Conservation (phyloP, 306 rosid genomes). For the Fragaria vesca region DNA sequence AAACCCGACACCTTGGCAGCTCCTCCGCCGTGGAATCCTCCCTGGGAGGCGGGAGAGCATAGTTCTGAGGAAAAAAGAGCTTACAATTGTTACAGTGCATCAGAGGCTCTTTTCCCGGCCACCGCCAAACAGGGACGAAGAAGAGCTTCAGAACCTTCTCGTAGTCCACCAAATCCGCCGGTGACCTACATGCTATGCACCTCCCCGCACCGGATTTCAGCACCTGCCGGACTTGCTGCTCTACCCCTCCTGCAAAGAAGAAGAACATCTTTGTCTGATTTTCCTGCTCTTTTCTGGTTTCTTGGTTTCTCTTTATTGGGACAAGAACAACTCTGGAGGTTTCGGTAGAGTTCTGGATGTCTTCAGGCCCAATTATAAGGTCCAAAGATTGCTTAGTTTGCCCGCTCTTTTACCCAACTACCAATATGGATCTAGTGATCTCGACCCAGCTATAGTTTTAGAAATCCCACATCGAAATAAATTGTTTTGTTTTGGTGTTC, state of each 20-base stretch:
- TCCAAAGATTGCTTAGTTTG: too few relatives aligned
- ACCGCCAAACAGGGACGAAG: slow-evolving; percentile 85
- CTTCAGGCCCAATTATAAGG: background rate
- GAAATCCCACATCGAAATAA: background rate
- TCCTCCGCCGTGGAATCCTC: slow-evolving; percentile 19
- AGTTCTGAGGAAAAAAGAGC: slow-evolving; percentile 54
- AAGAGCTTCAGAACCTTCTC: slow-evolving; percentile 80
- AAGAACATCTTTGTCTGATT: slow-evolving; percentile 48
- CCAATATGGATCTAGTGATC: too few relatives aligned
- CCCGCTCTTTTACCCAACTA: too few relatives aligned
- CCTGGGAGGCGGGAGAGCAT: slow-evolving; percentile 40
- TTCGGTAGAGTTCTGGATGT: background rate
- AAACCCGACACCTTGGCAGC: slow-evolving; percentile 53
- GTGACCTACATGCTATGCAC: slow-evolving; percentile 58
- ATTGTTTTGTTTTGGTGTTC: background rate
- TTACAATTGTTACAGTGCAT: slow-evolving; percentile 63
- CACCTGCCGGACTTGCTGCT: slow-evolving; percentile 72
- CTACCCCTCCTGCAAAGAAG: slow-evolving; percentile 76
- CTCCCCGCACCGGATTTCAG: slow-evolving; percentile 59
- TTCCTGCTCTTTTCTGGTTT: too few relatives aligned
- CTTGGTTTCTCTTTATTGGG: background rate
- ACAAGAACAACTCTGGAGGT: background rate
- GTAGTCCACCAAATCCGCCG: slow-evolving; percentile 69
- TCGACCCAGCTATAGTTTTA: background rate
- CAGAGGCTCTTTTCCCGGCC: slow-evolving; percentile 69